A percentile compares a stretch with the other conserved stretches of the same genome.
Evolutionary conservation across 371 early-diverging fungal species (phyloP).

Genomic region (Mortierella sp.): DNA sequence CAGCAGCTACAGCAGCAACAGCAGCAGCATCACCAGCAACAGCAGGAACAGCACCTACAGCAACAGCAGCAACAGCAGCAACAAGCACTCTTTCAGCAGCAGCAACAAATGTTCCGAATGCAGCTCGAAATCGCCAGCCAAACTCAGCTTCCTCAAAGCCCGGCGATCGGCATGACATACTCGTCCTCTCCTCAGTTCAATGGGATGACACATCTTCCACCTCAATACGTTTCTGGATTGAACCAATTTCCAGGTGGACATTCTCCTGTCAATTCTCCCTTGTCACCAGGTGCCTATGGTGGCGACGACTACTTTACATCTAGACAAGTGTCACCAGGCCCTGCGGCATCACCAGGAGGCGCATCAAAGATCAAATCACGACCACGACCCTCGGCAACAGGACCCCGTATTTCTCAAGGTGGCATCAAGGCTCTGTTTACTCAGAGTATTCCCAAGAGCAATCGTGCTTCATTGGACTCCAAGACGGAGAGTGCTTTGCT

Average conservation of each 20-base stretch:
- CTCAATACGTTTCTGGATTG: slow-evolving; percentile 23
- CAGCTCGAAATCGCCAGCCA: slow-evolving; percentile 44
- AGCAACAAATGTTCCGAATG: slow-evolving; percentile 39
- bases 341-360: slow-evolving; percentile 41
- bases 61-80: slow-evolving; percentile 27
- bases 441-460: slow-evolving; percentile 35
- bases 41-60: slow-evolving; percentile 12
- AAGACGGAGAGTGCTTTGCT: slow-evolving; percentile 30
- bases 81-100: slow-evolving; percentile 28
- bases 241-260: slow-evolving; percentile 30
- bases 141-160: slow-evolving; percentile 40
- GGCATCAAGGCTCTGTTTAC: slow-evolving; percentile 52
- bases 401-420: slow-evolving; percentile 33
- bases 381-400: slow-evolving; percentile 24
- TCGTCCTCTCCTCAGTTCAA: slow-evolving; percentile 12
- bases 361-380: slow-evolving; percentile 48
- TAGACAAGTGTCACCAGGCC: slow-evolving; percentile 24
- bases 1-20: slow-evolving; percentile 13
- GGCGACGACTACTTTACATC: slow-evolving; percentile 51
- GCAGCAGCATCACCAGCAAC: slow-evolving; percentile 23
- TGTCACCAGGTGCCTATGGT: slow-evolving; percentile 39
- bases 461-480: slow-evolving; percentile 34
- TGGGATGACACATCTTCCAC: slow-evolving; percentile 7
- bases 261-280: slow-evolving; percentile 36
- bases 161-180: slow-evolving; percentile 20